These are phyloP conservation scores for Boeremia lycopersici DNA, from an alignment of 2,329 filamentous ascomycete genomes.

Conservation along the genomic window DNA sequence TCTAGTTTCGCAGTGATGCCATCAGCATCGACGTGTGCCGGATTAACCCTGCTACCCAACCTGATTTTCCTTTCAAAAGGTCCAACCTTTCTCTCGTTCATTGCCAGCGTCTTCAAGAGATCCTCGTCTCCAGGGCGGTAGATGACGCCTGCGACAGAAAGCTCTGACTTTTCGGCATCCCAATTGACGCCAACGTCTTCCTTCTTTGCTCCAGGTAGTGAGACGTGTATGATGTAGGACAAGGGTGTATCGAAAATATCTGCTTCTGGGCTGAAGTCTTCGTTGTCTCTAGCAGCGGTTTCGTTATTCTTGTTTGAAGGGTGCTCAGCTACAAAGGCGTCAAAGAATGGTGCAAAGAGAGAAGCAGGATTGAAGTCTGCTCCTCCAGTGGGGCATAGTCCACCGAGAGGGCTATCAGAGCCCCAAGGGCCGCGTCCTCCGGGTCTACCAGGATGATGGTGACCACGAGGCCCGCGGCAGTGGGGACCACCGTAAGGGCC, in stretches of 20 bases:
- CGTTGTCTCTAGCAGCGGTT: slow-evolving; percentile 21
- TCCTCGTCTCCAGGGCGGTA: slow-evolving; percentile 75
- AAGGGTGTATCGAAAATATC: slow-evolving; percentile 75
- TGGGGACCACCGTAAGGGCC: slow-evolving; percentile 22
- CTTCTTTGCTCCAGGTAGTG: slow-evolving; percentile 79
- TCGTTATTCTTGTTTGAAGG: slow-evolving; percentile 18
- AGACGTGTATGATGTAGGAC: slow-evolving; percentile 69
- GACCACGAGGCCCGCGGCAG: slow-evolving; percentile 20
- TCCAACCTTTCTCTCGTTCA: slow-evolving; percentile 73
- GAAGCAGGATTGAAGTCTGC: slow-evolving; percentile 31
- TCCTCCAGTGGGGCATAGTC: neutral
- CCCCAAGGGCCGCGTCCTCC: slow-evolving; percentile 38
- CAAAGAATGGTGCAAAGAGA: slow-evolving; percentile 44
- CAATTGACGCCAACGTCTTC: slow-evolving; percentile 79
- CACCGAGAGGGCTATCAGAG: slow-evolving; percentile 20
- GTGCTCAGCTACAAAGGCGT: slow-evolving; percentile 37
- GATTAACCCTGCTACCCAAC: slow-evolving; percentile 60
- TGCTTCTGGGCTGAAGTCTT: slow-evolving; percentile 66
- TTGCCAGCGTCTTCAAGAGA: slow-evolving; percentile 65
- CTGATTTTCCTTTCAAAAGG: slow-evolving; percentile 74
- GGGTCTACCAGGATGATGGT: slow-evolving; percentile 11
- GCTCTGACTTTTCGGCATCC: slow-evolving; percentile 68
- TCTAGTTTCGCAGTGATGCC: slow-evolving; percentile 77
- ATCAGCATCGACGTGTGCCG: slow-evolving; percentile 68
- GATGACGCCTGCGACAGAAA: slow-evolving; percentile 74